Base-by-base conservation (phyloP, 2,329 filamentous ascomycete genomes). In the Pseudogymnoascus sp. region DNA sequence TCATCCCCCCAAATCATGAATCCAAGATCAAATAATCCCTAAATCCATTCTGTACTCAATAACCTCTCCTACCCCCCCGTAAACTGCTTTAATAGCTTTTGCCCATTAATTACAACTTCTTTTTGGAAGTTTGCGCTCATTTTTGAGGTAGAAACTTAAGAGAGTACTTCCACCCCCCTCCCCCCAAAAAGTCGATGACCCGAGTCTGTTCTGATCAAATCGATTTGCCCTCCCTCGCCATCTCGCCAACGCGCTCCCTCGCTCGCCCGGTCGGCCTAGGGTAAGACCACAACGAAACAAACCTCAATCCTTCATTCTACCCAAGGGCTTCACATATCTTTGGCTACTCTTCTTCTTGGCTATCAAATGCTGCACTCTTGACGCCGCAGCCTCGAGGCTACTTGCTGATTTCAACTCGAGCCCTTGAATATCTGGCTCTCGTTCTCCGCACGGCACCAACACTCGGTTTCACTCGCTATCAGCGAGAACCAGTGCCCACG, bases 251-350 rank as follows among this genome's bases (percentile, higher is more conserved):
- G 43, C 43, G 24, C 43, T 50, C 43, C 43, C 43, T 50, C 43
- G 43, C 24, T 28, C 24, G 24, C 22, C 41, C 41, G 41, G 12
- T 26, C 43, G 24, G 43, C 43, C 43, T 50, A 50, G 43, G 43
- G 43, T 50, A 50, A 50, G 43, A 50, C 43, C 43, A 50, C 43
- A 6, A 50, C 43, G 43, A 50, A 50, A 50, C 43, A 50, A 28
- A 12, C 43, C 43, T 50, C 43, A 50, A 50, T 50, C 43, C 43
- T 50, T 50, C 43, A 50, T 50, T 50, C 43, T 50, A 50, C 43
- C 43, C 40, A 31, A 50, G 43, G 43, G 43, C 24, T 16, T 50
- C 14, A 28, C 43, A 5, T 50, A 28, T 50, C 43, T 50, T 50
- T 50, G 43, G 43, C 14, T 50, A 50, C 24, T 6, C 43, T 16